Base-by-base conservation (phyloP, 257 asterid species). In the Buddleja alternifolia region DNA sequence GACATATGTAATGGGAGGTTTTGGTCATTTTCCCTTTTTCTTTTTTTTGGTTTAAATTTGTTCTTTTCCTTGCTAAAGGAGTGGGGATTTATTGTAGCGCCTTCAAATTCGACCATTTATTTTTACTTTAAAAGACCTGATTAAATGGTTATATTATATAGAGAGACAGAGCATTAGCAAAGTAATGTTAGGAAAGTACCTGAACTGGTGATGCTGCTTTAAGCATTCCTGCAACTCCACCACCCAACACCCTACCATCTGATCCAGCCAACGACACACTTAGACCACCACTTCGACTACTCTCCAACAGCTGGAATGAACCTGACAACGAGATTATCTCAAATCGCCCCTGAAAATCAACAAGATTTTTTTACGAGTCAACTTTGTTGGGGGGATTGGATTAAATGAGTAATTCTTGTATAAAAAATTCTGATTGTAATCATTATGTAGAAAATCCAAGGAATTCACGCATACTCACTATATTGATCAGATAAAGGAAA, bases 231-330 rank as follows among this genome's bases (percentile, higher is more conserved):
- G 89, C 89, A 66, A 93, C 96, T 61, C 90, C 92, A 47, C 99
- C 99, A 19, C 97, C 99, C 82, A 90, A 60, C 34, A 93, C 97
- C 60, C 82, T 80, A 25, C 94, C 95, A 60, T 88, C 96, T 34
- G 90, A 17, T 39, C 97, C 92, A 59, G 97, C 92, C 83, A 93
- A 60, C 0, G 94, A 90, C 66, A 93, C 89, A 24, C 88, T 88
- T 77, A 93, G 82, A 24, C 77, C 76, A 34, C 87, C 83, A 15
- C 75, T 62, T 76, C 86, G 81, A 61, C 78, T 75, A 72, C 72
- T 83, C 67, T 88, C 98, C 8, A 90, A 77, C 55, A 66, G 82
- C 62, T 72, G 52, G 82, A 85, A 82, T 29, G 99, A 88, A 75
- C 97, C 95, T 1, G 94, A 75, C 74, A 93, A 73, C 21, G 95